Base-by-base conservation (phyloP, 306 rosid genomes). In the Senna siamea region DNA sequence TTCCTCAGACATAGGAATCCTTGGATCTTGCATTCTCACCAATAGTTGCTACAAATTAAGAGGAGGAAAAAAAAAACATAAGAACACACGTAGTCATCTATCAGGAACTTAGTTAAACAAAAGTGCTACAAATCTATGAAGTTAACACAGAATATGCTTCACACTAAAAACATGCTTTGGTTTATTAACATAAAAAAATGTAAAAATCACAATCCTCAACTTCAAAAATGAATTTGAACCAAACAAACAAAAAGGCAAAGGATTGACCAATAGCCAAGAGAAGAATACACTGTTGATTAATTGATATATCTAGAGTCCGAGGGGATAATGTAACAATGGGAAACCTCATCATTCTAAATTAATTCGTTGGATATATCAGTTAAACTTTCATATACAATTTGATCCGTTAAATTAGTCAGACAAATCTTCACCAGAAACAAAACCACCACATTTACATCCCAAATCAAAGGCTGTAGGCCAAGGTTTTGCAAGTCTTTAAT, bases 1-100 rank as follows among this genome's bases (percentile, higher is more conserved):
- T 58, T 88, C 92, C n/a, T 85, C 89, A 1, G 89, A 58, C 78
- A 69, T 73, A 19, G 89, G 85, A 82, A 86, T 85, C 70, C 90
- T 86, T 17, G 86, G 83, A 66, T 85, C 87, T 77, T 85, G 86
- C 89, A 85, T 85, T 73, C 76, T 75, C 67, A 68, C 58, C 76
- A 69, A 66, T 14, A 66, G 43, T 44, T 41, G 23, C 86, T 79
- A 66, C 70, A 69, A 18, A 71, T 60, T 26, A 51, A 26, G 7
- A 38, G 28, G 20, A 9, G 12, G 46, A 7, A 46, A 22, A 32
- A 22, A 32, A 8, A 15, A 26, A 26, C 30, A 17, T 13, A 10
- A 13, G 26, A 61, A 52, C 70, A 38, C 18, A 57, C 9, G 22
- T 32, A 75, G n/a, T 9, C 35, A 10, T 62, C 1, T 26, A 26